Base-by-base conservation (phyloP, 129 eudicot genomes). In the Apium graveolens region DNA sequence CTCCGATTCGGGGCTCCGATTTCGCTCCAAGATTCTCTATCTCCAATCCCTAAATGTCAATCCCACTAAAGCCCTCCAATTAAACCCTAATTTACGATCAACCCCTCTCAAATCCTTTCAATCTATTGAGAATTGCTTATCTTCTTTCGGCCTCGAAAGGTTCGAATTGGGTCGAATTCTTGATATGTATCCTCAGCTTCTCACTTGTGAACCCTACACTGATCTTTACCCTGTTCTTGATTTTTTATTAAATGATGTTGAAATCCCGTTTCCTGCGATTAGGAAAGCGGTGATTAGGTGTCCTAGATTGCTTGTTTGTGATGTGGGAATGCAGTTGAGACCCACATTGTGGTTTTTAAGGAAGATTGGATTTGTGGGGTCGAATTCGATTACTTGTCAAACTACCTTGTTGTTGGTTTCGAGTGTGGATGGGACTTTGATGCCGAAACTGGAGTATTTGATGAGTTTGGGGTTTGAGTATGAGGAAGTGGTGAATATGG, bases 41-140 rank as follows among this genome's bases (percentile, higher is more conserved):
- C 89, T 95, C 43, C 72, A 80, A 84, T 62, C 89, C 85, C 87
- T 92, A 20, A 85, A 88, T 46, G 83, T 95, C 62, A 89, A 92
- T 80, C 86, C 94, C 57, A 55, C 78, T 65, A 91, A 91, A 86
- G 99, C 97, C 90, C 90, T 95, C 63, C 66, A 72, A 21, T 76
- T 55, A 75, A 95, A 95, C 88, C 99, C 99, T 5, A 80, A 87
- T 78, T 78, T 95, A 81, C 92, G 98, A 48, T 84, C 96, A 53
- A 82, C 93, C 63, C 89, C 97, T 48, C 84, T 95, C 79, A 77
- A 87, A 73, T 70, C 91, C 69, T 83, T 95, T 68, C 85, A 81
- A 42, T 87, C 94, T 79, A 84, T 89, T 48, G 88, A 88, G 24
- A 86, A 63, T 27, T 88, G 92, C 73, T 88, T 95, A 63, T 73